Percentiles rank a stretch among this genome's conserved stretches.
Conservation (phyloP, 2,329 filamentous ascomycete species). For the Hypoxylon sp. region DNA sequence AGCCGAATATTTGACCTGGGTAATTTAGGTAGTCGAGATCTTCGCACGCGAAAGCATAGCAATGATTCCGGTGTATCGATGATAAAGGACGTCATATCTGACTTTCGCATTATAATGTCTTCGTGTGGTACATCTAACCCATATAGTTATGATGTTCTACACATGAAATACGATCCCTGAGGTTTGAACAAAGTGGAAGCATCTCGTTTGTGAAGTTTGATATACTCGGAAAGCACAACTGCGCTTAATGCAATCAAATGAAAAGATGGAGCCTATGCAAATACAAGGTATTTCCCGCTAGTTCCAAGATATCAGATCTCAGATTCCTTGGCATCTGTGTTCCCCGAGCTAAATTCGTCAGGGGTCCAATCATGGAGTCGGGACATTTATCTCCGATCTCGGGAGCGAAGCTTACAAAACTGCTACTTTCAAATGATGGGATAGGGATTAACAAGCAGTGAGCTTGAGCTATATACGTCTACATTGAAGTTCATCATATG, state of each 20-base stretch:
- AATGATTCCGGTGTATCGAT: not conserved
- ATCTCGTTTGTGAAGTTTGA: not conserved
- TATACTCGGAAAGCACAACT: not conserved
- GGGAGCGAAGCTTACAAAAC: slow-evolving; percentile 29
- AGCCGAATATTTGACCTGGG: slow-evolving; percentile 42
- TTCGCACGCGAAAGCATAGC: not conserved
- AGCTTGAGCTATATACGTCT: slow-evolving; percentile 21
- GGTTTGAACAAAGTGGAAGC: too few species aligned
- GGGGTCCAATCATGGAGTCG: slow-evolving; percentile 14
- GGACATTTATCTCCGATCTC: slow-evolving; percentile 32
- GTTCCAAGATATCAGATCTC: slow-evolving; percentile 2
- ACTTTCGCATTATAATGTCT: not conserved
- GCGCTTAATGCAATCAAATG: not conserved
- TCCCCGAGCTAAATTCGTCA: slow-evolving; percentile 13
- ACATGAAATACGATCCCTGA: too few species aligned
- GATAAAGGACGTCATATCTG: not conserved
- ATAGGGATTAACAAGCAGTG: slow-evolving; percentile 13
- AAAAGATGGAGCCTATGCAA: not conserved
- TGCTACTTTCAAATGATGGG: slow-evolving; percentile 10
- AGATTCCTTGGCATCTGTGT: slow-evolving; percentile 9
- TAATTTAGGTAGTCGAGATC: slow-evolving; percentile 20
- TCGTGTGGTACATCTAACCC: not conserved
- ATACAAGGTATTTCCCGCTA: not conserved
- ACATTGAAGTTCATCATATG: slow-evolving; percentile 18
- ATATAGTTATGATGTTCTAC: not conserved